Evolutionary conservation across 768 basidiomycete species (phyloP), one percentile per base, ranked within the genome.

Genomic region (Roridomyces roridus): DNA sequence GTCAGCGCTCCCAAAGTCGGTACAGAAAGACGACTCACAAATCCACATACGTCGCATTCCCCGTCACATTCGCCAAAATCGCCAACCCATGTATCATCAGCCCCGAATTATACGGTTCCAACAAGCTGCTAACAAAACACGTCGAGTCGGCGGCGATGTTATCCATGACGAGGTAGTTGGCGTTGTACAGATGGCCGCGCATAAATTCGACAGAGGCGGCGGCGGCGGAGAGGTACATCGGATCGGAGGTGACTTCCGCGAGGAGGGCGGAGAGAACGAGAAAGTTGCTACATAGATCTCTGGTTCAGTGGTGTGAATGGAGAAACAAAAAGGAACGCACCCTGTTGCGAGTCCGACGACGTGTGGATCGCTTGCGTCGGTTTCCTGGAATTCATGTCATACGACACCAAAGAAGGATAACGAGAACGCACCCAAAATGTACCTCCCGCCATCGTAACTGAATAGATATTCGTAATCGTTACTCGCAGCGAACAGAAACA

Each of bases 361-460:
- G 21, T 15, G 5, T 6, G 44, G 44, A n/a, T 55, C 29, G 45
- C 25, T 35, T 2, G 12, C 25, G 18, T 55, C 53, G 14, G 36
- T 55, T 14, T 17, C 23, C 53, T 55, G 29, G n/a, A n/a, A n/a
- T n/a, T n/a, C n/a, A n/a, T n/a, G n/a, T n/a, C n/a, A n/a, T n/a
- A n/a, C n/a, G n/a, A n/a, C n/a, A 29, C 21, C 23, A 10, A 23
- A 15, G 37, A 3, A 49, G 12, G 25, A 12, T 8, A 28, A 18
- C 24, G 35, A 45, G n/a, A 23, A 41, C 45, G n/a, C 25, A 55
- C 53, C 24, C 45, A 39, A 36, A 47, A 46, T 21, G 45, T 47
- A 26, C 36, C 53, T 7, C 53, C 53, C 5, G 45, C 44, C 53
- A 46, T 55, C 4, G 53, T 46, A 25, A 47, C 53, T 55, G 31